A percentile compares a stretch with the other conserved stretches of the same genome.
Conservation (phyloP, 2,329 filamentous ascomycete genomes). For the Ophiostoma ulmi region DNA sequence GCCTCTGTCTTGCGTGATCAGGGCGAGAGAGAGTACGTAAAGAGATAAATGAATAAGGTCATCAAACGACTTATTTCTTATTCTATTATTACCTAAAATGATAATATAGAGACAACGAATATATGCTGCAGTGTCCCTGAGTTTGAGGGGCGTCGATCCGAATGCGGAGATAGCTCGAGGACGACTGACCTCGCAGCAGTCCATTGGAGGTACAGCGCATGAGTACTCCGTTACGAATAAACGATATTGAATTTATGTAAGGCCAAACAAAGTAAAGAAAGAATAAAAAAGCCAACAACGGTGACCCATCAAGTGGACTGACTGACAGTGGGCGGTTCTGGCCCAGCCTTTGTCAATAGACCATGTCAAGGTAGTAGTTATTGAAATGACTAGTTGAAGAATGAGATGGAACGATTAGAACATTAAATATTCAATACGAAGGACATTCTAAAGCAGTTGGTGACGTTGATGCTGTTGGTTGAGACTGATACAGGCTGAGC, state of each 20-base stretch:
- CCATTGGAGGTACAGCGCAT: neutral
- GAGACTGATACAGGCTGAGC: neutral
- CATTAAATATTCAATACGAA: neutral
- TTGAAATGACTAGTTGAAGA: neutral
- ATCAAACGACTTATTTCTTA: neutral
- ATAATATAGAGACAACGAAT: neutral
- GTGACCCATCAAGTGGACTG: neutral
- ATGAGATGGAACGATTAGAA: neutral
- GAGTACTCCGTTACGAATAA: neutral
- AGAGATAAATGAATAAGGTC: neutral
- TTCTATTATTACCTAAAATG: no score
- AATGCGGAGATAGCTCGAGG: constrained; percentile 20
- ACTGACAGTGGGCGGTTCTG: neutral
- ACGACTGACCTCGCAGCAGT: neutral
- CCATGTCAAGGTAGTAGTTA: neutral
- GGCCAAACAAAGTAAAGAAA: no score
- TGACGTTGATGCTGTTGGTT: neutral
- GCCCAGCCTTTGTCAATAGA: neutral
- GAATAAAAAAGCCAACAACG: neutral
- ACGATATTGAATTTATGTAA: neutral
- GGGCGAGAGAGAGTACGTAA: neutral
- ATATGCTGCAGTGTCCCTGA: constrained; percentile 2
- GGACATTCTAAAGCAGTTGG: neutral
- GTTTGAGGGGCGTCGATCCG: constrained; percentile 21
- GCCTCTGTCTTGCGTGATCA: constrained; percentile 25